Evolutionary conservation across 352 stramenopile species (phyloP).

Genomic region (Globisporangium canariense): DNA sequence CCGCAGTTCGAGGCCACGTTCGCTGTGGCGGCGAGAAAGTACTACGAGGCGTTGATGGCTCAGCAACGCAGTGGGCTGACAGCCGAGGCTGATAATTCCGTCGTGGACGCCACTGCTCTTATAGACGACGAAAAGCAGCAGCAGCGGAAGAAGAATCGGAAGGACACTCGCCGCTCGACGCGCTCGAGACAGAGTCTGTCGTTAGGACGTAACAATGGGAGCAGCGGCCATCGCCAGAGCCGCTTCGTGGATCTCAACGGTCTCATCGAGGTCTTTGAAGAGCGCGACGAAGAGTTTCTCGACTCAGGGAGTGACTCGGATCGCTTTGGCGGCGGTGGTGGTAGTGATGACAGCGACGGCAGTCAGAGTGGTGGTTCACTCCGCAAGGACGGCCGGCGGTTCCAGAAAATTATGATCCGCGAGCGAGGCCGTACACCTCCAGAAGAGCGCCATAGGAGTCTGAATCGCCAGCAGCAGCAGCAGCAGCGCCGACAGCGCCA

Average conservation of each 20-base stretch:
- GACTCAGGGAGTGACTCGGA: not conserved
- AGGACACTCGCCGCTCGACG: slow-evolving; percentile 2
- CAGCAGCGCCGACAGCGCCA: slow-evolving; percentile 15
- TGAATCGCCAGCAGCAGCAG: not conserved
- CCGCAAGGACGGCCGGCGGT: slow-evolving; percentile 18
- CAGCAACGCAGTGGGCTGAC: not conserved
- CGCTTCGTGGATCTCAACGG: slow-evolving; percentile 48
- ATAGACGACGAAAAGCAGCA: not conserved
- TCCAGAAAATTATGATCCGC: slow-evolving; percentile 37
- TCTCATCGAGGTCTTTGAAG: slow-evolving; percentile 54
- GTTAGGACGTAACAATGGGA: not conserved
- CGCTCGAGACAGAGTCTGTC: slow-evolving; percentile 7
- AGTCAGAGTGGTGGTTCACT: slow-evolving; percentile 12
- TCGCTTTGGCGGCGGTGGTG: not conserved
- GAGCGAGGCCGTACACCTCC: slow-evolving; percentile 42
- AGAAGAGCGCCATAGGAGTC: slow-evolving; percentile 9
- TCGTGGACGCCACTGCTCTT: not conserved
- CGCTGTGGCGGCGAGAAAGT: slow-evolving; percentile 20
- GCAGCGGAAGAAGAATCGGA: slow-evolving; percentile 7
- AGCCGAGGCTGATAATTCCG: not conserved
- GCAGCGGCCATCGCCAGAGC: slow-evolving; percentile 9
- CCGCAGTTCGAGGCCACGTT: slow-evolving; percentile 47
- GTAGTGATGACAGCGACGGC: slow-evolving; percentile 17
- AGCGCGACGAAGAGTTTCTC: slow-evolving; percentile 18
- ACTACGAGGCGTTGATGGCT: slow-evolving; percentile 11